Conservation (phyloP, 257 asterid species). For the Solanum sparsipilum region DNA sequence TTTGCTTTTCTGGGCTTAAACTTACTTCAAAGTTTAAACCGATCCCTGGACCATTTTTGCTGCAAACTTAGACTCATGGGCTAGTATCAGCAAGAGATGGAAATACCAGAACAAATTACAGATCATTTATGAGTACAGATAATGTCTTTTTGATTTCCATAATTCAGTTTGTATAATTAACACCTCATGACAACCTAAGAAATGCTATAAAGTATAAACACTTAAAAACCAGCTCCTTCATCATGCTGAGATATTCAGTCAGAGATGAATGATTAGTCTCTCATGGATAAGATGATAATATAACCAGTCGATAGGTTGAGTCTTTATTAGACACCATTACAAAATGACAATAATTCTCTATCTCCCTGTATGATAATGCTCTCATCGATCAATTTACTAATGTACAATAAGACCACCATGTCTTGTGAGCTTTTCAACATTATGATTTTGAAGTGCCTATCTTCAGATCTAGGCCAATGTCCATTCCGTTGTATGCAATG, state of each 20-base stretch:
- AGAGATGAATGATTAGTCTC: background rate
- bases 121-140: background rate
- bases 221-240: background rate
- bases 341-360: background rate
- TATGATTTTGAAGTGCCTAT: background rate
- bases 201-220: background rate
- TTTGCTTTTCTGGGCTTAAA: background rate
- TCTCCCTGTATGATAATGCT: background rate
- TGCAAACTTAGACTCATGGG: background rate
- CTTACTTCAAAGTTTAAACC: background rate
- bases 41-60: background rate
- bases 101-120: background rate
- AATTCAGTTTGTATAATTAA: background rate
- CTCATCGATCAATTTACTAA: background rate
- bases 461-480: slow-evolving; percentile 44
- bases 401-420: background rate
- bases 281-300: background rate
- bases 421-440: background rate
- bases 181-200: background rate
- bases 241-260: background rate
- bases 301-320: background rate
- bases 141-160: background rate
- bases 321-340: background rate
- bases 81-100: background rate
- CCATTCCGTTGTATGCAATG: slow-evolving; percentile 72